phyloP scores from a whole-genome alignment of 352 stramenopile genomes.

The Pythium folliculosum region DNA sequence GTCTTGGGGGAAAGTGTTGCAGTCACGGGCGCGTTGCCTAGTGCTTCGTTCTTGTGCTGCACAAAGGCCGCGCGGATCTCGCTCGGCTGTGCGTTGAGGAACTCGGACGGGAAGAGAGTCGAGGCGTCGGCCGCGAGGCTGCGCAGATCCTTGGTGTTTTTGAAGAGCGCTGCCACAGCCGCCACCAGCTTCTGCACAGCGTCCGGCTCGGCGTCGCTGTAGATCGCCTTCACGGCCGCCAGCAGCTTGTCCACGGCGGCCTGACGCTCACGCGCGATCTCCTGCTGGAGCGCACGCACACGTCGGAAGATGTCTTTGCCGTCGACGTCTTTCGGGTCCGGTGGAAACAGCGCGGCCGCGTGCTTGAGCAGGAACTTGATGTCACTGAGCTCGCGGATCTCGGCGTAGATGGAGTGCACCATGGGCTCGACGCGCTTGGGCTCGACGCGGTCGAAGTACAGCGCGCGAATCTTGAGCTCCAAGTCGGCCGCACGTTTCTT shows the following conservation, averaged over 20 bases:
- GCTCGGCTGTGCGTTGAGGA: constrained; percentile 65
- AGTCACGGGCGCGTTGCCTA: constrained; percentile 24
- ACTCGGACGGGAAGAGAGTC: constrained; percentile 76
- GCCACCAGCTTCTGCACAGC: constrained; percentile 55
- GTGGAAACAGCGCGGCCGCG: constrained; percentile 68
- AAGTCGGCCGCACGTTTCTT: constrained; percentile 85
- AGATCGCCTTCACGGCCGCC: constrained; percentile 56
- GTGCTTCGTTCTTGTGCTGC: constrained; percentile 48
- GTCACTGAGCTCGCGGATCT: constrained; percentile 70
- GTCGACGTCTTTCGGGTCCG: constrained; percentile 63
- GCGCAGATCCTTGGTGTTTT: constrained; percentile 86
- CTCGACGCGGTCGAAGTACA: constrained; percentile 92
- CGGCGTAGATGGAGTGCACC: constrained; percentile 78
- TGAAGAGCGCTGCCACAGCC: constrained; percentile 70
- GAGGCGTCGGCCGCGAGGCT: constrained; percentile 79
- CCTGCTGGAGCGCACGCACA: constrained; percentile 64
- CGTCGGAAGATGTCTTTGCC: constrained; percentile 52
- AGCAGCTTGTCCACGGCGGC: constrained; percentile 74
- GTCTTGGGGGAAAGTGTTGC: neutral
- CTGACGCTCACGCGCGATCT: constrained; percentile 61
- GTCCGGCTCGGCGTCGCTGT: constrained; percentile 79
- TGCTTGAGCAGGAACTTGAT: constrained; percentile 85
- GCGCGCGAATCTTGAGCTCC: constrained; percentile 86
- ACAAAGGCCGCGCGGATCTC: constrained; percentile 65
- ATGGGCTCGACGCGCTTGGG: constrained; percentile 74